Percentiles rank a stretch among this genome's conserved stretches.
phyloP scores from a whole-genome alignment of 768 basidiomycete genomes.

The Leccinum uliginosum region DNA sequence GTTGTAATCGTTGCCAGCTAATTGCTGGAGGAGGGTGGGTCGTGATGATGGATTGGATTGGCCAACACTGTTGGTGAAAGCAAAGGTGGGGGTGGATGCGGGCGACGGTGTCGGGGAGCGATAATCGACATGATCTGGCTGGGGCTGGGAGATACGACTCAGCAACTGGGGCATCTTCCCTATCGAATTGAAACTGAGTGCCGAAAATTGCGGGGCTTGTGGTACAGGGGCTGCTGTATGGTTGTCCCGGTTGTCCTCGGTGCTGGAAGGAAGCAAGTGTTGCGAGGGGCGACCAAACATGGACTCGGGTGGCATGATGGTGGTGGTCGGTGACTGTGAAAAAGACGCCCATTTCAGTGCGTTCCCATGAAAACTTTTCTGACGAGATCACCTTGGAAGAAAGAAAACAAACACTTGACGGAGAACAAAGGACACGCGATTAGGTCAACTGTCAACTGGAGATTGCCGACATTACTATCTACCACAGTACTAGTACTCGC shows the following conservation, averaged over 20 bases:
- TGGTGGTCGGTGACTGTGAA: constrained; percentile 10
- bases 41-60: constrained; percentile 13
- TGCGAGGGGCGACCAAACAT: constrained; percentile 28
- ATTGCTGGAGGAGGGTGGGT: constrained; percentile 21
- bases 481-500: too few relatives aligned
- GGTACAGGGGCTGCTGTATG: constrained; percentile 12
- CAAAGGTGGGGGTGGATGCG: constrained; percentile 3
- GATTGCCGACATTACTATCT: too few relatives aligned
- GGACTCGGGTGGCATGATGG: constrained; percentile 23
- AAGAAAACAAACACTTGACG: not conserved
- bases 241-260: not conserved
- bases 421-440: not conserved
- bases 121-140: constrained; percentile 24
- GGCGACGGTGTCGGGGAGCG: constrained; percentile 27
- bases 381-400: constrained; percentile 14
- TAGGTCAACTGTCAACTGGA: not conserved
- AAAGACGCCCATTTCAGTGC: constrained; percentile 8
- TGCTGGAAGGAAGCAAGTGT: constrained; percentile 19
- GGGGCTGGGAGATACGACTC: constrained; percentile 41
- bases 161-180: constrained; percentile 52
- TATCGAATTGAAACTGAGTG: constrained; percentile 40
- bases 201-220: constrained; percentile 30
- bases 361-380: not conserved
- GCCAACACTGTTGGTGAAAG: not conserved
- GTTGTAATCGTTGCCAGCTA: constrained; percentile 6